Evolutionary conservation across 1,284 basidiomycete genomes (phyloP).

Genomic region (Apiotrichum gracile): DNA sequence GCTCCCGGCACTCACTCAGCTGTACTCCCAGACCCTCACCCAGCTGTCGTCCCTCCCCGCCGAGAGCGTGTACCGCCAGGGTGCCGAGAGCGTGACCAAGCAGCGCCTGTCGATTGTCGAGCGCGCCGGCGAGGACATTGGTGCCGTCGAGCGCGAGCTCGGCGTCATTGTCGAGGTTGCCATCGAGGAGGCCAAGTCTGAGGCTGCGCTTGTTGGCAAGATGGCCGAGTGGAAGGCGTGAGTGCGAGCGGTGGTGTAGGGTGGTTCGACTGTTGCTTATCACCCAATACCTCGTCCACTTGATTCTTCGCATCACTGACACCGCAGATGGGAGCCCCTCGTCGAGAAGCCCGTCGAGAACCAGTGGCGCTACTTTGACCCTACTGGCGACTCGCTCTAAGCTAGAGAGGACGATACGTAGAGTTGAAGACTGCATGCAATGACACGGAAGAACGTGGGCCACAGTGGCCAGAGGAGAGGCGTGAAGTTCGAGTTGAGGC

Average conservation of each 20-base stretch:
- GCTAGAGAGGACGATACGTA: neutral
- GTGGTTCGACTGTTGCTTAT: neutral
- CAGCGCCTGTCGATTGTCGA: slow-evolving; percentile 72
- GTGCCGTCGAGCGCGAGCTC: slow-evolving; percentile 61
- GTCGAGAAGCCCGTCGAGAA: slow-evolving; percentile 31
- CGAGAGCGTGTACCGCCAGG: slow-evolving; percentile 83
- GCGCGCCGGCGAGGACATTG: slow-evolving; percentile 60
- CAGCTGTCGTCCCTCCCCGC: slow-evolving; percentile 65
- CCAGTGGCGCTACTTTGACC: slow-evolving; percentile 46
- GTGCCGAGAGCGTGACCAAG: slow-evolving; percentile 78
- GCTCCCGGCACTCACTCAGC: slow-evolving; percentile 67
- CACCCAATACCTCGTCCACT: neutral
- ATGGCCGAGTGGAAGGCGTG: slow-evolving; percentile 96
- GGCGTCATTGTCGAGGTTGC: slow-evolving; percentile 43
- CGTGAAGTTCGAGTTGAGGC: no score
- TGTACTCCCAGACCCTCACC: slow-evolving; percentile 74
- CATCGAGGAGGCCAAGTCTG: slow-evolving; percentile 76
- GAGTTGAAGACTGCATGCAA: slow-evolving; percentile 2
- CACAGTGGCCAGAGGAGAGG: no score
- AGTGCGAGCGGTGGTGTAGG: slow-evolving; percentile 48
- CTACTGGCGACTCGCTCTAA: slow-evolving; percentile 24
- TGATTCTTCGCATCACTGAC: neutral
- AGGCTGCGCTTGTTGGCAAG: slow-evolving; percentile 69
- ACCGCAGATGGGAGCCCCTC: slow-evolving; percentile 32
- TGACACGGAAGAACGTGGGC: neutral